Base-by-base conservation (phyloP, 495 filamentous ascomycete genomes). In the Delitschia confertaspora region DNA sequence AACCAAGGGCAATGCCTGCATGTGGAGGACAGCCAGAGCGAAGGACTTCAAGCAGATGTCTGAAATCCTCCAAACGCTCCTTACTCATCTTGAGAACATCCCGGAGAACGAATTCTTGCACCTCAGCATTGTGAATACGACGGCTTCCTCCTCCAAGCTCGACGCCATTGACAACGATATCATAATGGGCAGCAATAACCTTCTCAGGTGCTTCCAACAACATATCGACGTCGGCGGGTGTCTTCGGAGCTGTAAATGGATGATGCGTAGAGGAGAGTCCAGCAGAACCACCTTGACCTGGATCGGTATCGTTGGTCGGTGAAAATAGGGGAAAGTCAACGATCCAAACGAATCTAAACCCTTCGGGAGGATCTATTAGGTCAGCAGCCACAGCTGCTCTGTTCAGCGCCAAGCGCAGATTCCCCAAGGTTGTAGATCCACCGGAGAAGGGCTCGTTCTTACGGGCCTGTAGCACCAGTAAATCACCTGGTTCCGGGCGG, bases 21-120 rank as follows among this genome's bases (percentile, higher is more conserved):
- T 98, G 91, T 0, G 91, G 91, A n/a, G 91, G 93, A 73, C 91
- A 98, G 3, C 91, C 91, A 0, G 86, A 79, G 5, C 77, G 63
- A 6, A 98, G 72, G 0, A 85, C 87, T 38, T 84, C 73, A 6
- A 96, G 69, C 2, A 98, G 70, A 61, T 95, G 91, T 3, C 72
- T 69, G 58, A 96, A 96, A 32, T 93, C 79, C 2, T 66, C 64
- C 6, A 95, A 55, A 11, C 83, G 75, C 42, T 77, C 70, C 3
- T 52, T 38, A 19, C 51, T 56, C 57, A 72, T 69, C 56, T 80
- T 76, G 19, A 98, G 71, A n/a, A 96, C 74, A 36, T 93, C 74
- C 21, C 79, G 72, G 64, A 98, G 74, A 48, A 98, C 65, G 52
- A 83, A 88, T 52, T 88, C 79, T 59, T 98, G 91, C 53, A 95